phyloP scores from a whole-genome alignment of 176 grass and related monocot species.

The Phragmites australis region DNA sequence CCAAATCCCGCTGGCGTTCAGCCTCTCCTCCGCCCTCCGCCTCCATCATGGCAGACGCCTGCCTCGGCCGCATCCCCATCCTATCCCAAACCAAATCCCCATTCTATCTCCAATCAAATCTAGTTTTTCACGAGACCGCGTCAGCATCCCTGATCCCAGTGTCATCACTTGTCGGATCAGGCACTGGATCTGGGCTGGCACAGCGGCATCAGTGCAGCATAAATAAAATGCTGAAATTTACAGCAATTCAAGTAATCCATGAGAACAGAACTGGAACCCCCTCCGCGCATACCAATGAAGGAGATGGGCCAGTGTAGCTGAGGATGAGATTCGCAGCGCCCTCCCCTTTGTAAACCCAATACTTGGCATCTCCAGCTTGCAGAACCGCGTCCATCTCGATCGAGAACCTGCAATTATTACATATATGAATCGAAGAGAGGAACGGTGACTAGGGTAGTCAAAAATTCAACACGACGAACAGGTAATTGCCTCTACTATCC shows the following conservation, averaged over 20 bases:
- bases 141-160: background rate
- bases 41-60: too few species aligned
- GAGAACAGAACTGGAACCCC: background rate
- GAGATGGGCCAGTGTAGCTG: slow-evolving; percentile 62
- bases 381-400: slow-evolving; percentile 53
- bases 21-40: too few species aligned
- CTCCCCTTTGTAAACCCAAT: slow-evolving; percentile 97
- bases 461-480: background rate
- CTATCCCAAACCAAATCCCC: too few species aligned
- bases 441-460: background rate
- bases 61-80: too few species aligned
- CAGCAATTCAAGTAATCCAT: background rate
- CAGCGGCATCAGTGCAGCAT: background rate
- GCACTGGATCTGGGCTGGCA: slow-evolving; percentile 2
- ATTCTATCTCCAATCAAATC: too few species aligned
- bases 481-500: background rate
- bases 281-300: slow-evolving; percentile 57
- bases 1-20: too few species aligned
- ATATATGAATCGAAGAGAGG: background rate
- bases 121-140: background rate
- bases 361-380: slow-evolving; percentile 44
- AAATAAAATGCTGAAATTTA: background rate
- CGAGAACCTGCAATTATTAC: background rate
- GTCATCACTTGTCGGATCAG: background rate
- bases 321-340: slow-evolving; percentile 91